A percentile compares a stretch with the other conserved stretches of the same genome.
Evolutionary conservation across 257 asterid species (phyloP).

Genomic region (Haberlea rhodopensis): DNA sequence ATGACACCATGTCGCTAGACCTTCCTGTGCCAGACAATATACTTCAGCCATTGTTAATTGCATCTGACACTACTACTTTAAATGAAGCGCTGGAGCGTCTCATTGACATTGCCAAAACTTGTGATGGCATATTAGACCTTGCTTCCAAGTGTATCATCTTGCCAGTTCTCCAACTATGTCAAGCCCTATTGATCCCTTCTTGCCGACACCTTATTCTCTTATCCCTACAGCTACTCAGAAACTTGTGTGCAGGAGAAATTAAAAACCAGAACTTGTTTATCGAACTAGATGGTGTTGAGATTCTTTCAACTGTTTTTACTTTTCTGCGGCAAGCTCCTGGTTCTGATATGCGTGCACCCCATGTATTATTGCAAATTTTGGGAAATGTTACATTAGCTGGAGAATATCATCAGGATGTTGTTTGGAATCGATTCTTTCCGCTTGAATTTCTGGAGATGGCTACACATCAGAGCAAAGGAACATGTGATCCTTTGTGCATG

Average conservation of each 20-base stretch:
- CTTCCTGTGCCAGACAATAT: slow-evolving; percentile 34
- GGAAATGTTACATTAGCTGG: slow-evolving; percentile 84
- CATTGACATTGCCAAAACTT: slow-evolving; percentile 52
- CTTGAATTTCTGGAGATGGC: slow-evolving; percentile 52
- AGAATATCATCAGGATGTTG: slow-evolving; percentile 46
- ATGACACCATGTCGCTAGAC: slow-evolving; percentile 21
- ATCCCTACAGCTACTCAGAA: slow-evolving; percentile 67
- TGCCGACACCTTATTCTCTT: slow-evolving; percentile 40
- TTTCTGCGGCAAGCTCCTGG: slow-evolving; percentile 36
- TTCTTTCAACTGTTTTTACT: slow-evolving; percentile 38
- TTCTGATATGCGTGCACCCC: slow-evolving; percentile 42
- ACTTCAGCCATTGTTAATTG: slow-evolving; percentile 36
- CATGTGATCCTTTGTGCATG: slow-evolving; percentile 83
- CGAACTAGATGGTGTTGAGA: slow-evolving; percentile 51
- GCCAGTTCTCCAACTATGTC: slow-evolving; percentile 53
- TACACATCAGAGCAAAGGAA: slow-evolving; percentile 48
- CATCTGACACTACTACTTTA: slow-evolving; percentile 39
- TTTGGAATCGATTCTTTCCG: slow-evolving; percentile 66
- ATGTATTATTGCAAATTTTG: slow-evolving; percentile 61
- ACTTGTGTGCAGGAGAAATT: slow-evolving; percentile 81
- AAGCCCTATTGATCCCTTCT: slow-evolving; percentile 36
- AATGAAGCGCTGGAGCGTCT: slow-evolving; percentile 52
- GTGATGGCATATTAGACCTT: slow-evolving; percentile 55
- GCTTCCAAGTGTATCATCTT: slow-evolving; percentile 42
- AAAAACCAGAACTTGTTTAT: slow-evolving; percentile 65